These are phyloP conservation scores for Rhizoclosmatium globosum DNA, from an alignment of 192 early-diverging fungal species.

Conservation along the genomic window DNA sequence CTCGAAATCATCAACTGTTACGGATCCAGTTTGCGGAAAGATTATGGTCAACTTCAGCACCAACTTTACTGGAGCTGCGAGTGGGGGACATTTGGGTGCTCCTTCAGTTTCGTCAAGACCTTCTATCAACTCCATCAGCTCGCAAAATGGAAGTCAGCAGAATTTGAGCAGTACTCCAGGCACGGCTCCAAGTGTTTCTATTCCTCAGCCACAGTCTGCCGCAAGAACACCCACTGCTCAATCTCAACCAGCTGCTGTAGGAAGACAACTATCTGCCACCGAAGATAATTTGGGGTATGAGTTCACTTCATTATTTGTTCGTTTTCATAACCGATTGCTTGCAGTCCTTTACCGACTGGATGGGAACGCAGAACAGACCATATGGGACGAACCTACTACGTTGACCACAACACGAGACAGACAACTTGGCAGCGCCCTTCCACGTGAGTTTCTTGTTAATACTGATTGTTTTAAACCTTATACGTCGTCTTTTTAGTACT, in stretches of 20 bases:
- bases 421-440: constrained; percentile 88
- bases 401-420: constrained; percentile 95
- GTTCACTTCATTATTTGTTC: constrained; percentile 55
- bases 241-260: constrained; percentile 24
- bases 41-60: constrained; percentile 80
- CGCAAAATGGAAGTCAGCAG: background rate
- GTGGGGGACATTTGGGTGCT: constrained; percentile 19
- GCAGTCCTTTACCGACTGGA: constrained; percentile 56
- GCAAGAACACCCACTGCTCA: background rate
- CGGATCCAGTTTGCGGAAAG: constrained; percentile 87
- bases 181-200: background rate
- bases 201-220: background rate
- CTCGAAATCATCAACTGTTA: constrained; percentile 77
- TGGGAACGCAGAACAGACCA: constrained; percentile 98
- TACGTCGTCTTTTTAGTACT: background rate
- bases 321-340: constrained; percentile 1
- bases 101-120: background rate
- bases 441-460: constrained; percentile 39
- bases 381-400: constrained; percentile 93
- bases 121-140: constrained; percentile 8
- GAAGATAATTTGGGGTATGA: constrained; percentile 65
- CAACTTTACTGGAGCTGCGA: constrained; percentile 59
- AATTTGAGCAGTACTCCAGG: background rate
- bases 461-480: background rate
- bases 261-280: constrained; percentile 47